Evolutionary conservation across 306 rosid species (phyloP).

Genomic region (Clitoria ternatea): DNA sequence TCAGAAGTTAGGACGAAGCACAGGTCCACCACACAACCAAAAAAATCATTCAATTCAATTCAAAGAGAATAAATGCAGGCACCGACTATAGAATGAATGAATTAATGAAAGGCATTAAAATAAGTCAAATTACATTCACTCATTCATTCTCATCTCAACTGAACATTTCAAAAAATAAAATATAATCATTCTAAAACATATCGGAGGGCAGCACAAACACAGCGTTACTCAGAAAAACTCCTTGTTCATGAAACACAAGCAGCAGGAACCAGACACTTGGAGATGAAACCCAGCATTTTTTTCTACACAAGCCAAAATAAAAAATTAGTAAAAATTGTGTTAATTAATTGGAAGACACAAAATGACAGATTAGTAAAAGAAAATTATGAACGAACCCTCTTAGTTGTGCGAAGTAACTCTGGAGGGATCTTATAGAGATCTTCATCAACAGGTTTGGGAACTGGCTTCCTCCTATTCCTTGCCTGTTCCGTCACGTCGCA

Average conservation of each 20-base stretch:
- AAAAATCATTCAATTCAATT: background rate
- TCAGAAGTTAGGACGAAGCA: background rate
- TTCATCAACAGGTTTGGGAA: constrained; percentile 74
- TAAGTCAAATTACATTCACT: background rate
- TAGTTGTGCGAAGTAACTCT: constrained; percentile 59
- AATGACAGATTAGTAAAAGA: background rate
- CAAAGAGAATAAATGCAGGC: background rate
- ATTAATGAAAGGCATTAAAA: background rate
- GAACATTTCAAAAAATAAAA: background rate
- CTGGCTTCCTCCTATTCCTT: constrained; percentile 32
- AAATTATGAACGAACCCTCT: constrained; percentile 33
- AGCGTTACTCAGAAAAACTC: background rate
- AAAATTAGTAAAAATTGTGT: background rate
- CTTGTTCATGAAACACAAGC: constrained; percentile 61
- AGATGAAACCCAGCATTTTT: constrained; percentile 68
- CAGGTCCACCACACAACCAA: background rate
- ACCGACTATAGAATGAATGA: background rate
- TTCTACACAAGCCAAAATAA: constrained; percentile 39
- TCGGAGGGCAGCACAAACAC: background rate
- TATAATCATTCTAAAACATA: background rate
- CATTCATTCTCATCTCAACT: background rate
- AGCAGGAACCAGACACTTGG: constrained; percentile 77
- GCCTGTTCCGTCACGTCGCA: constrained; percentile 58
- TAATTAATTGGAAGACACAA: background rate
- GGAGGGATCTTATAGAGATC: constrained; percentile 95